These are phyloP conservation scores for Phialemoniopsis sp. DNA, from an alignment of 2,329 filamentous ascomycete species.

Conservation along the genomic window DNA sequence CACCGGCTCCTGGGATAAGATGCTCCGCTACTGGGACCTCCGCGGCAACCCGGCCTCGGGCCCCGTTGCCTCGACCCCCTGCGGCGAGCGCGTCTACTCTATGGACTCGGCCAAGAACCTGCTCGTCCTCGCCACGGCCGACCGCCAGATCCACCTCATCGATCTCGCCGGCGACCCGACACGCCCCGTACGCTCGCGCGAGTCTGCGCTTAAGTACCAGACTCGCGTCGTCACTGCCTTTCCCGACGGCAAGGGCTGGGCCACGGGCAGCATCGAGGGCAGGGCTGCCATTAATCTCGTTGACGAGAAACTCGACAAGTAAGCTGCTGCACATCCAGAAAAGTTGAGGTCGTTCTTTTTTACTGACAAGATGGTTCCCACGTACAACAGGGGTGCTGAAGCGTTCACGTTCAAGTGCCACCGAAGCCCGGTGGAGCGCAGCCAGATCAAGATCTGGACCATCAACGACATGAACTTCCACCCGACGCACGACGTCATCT, in stretches of 20 bases:
- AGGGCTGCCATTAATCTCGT: constrained; percentile 15
- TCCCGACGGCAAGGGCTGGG: constrained; percentile 21
- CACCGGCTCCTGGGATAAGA: constrained; percentile 50
- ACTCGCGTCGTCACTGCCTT: constrained; percentile 18
- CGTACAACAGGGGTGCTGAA: too few relatives aligned
- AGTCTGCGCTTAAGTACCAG: constrained; percentile 20
- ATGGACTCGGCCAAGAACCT: constrained; percentile 23
- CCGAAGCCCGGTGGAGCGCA: constrained; percentile 10
- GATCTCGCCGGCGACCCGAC: constrained; percentile 19
- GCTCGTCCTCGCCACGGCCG: constrained; percentile 25
- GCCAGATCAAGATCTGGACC: constrained; percentile 19
- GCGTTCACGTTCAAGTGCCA: constrained; percentile 23
- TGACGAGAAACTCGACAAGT: constrained; percentile 15
- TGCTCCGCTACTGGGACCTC: constrained; percentile 53
- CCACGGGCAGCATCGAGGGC: constrained; percentile 22
- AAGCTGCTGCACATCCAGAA: too few relatives aligned
- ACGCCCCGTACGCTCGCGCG: constrained; percentile 8
- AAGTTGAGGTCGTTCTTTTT: too few relatives aligned
- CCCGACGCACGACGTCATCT: constrained; percentile 13
- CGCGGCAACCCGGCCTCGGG: constrained; percentile 31
- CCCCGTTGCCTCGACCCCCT: constrained; percentile 38
- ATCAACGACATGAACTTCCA: constrained; percentile 26
- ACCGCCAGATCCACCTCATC: constrained; percentile 21
- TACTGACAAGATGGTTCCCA: too few relatives aligned
- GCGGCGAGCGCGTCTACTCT: constrained; percentile 42